Evolutionary conservation across 2,329 filamentous ascomycete genomes (phyloP).

Genomic region (Phoma sp.): DNA sequence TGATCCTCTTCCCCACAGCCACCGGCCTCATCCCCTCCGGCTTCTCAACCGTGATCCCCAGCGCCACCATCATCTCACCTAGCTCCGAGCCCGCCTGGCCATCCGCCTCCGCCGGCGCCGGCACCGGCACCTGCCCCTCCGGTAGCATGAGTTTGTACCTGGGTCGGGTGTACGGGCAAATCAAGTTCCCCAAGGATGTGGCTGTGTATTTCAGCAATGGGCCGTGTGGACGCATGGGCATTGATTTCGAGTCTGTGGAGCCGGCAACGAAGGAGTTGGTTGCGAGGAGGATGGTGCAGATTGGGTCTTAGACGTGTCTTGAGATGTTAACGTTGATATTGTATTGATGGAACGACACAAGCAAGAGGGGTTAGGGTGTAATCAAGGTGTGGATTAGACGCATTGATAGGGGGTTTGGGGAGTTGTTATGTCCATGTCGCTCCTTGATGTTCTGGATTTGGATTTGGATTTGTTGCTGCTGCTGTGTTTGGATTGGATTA

Average conservation of each 20-base stretch:
- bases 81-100: slow-evolving; percentile 1
- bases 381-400: slow-evolving; percentile 1
- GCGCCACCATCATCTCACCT: slow-evolving; percentile 12
- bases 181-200: slow-evolving; percentile 20
- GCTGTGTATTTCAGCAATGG: slow-evolving; percentile 32
- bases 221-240: slow-evolving; percentile 30
- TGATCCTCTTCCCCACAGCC: slow-evolving; percentile 8
- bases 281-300: not conserved
- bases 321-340: too few relatives aligned
- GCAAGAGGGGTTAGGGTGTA: not conserved
- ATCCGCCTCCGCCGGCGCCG: not conserved
- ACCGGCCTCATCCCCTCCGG: slow-evolving; percentile 1
- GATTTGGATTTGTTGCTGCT: not conserved
- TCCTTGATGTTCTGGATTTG: slow-evolving; percentile 26
- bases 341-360: too few relatives aligned
- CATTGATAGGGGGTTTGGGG: not conserved
- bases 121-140: not conserved
- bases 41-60: not conserved
- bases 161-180: slow-evolving; percentile 28
- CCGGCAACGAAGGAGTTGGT: not conserved
- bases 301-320: not conserved
- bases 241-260: slow-evolving; percentile 5
- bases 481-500: not conserved
- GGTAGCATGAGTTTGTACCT: slow-evolving; percentile 28
- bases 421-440: slow-evolving; percentile 26